A percentile compares a stretch with the other conserved stretches of the same genome.
These are phyloP conservation scores for Teunomyces lycoperdinae DNA, from an alignment of 805 yeast species.

Conservation along the genomic window DNA sequence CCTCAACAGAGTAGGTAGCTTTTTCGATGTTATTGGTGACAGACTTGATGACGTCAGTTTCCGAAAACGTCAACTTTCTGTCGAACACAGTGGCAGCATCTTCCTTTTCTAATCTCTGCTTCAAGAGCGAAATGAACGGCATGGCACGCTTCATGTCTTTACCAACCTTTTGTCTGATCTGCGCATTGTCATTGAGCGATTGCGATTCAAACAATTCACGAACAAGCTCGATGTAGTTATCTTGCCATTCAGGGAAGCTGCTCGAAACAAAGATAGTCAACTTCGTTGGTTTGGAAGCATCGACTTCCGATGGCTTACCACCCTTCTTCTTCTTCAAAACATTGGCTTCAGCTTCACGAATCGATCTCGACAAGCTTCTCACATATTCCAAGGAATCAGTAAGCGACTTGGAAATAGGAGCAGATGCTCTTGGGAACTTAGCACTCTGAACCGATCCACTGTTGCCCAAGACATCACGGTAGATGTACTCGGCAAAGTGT, in stretches of 20 bases:
- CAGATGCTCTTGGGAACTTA: slow-evolving; percentile 72
- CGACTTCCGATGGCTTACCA: slow-evolving; percentile 71
- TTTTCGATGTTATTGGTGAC: slow-evolving; percentile 56
- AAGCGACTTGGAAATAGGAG: slow-evolving; percentile 59
- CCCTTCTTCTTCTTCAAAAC: slow-evolving; percentile 82
- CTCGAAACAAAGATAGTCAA: slow-evolving; percentile 72
- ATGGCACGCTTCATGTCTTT: slow-evolving; percentile 96
- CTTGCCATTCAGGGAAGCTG: slow-evolving; percentile 76
- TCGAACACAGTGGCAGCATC: slow-evolving; percentile 78
- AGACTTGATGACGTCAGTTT: slow-evolving; percentile 59
- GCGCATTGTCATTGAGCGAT: slow-evolving; percentile 61
- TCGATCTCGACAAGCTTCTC: slow-evolving; percentile 71
- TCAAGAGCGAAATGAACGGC: slow-evolving; percentile 90
- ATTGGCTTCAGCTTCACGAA: slow-evolving; percentile 91
- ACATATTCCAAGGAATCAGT: slow-evolving; percentile 75
- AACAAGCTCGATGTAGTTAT: slow-evolving; percentile 61
- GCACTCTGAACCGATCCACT: slow-evolving; percentile 68
- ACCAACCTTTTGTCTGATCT: slow-evolving; percentile 63
- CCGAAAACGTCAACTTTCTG: slow-evolving; percentile 83
- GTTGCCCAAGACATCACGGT: slow-evolving; percentile 75
- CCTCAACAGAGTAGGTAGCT: slow-evolving; percentile 56
- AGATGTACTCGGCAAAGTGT: slow-evolving; percentile 88
- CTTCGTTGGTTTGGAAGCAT: slow-evolving; percentile 67
- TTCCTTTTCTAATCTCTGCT: slow-evolving; percentile 72
- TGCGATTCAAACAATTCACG: slow-evolving; percentile 69